Percentiles rank a stretch among this genome's conserved stretches.
Evolutionary conservation across 1,284 basidiomycete species (phyloP).

Genomic region (Inonotus obliquus): DNA sequence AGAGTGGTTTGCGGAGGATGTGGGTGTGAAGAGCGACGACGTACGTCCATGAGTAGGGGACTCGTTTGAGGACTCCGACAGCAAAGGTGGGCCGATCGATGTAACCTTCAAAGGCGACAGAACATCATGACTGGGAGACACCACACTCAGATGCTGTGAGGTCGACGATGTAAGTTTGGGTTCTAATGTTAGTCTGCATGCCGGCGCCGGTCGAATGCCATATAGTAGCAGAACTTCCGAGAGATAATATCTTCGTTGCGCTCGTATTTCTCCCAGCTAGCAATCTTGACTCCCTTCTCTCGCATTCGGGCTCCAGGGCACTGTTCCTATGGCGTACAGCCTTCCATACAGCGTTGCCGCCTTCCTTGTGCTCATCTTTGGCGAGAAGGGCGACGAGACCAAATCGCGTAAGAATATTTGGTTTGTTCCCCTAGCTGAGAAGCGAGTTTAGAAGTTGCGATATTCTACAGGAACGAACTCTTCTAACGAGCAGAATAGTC

Average conservation of each 20-base stretch:
- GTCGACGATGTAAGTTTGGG: neutral
- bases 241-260: constrained; percentile 55
- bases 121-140: neutral
- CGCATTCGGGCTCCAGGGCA: constrained; percentile 54
- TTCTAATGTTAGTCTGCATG: neutral
- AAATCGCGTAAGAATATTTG: constrained; percentile 29
- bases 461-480: constrained; percentile 87
- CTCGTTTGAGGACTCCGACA: neutral
- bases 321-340: constrained; percentile 66
- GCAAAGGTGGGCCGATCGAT: neutral
- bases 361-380: constrained; percentile 30
- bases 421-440: constrained; percentile 37
- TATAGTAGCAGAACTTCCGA: constrained; percentile 28
- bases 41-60: neutral
- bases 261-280: constrained; percentile 44
- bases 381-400: constrained; percentile 34
- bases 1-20: constrained; percentile 7
- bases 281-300: constrained; percentile 70
- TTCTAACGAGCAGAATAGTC: constrained; percentile 69
- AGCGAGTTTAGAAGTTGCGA: constrained; percentile 74
- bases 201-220: constrained; percentile 1
- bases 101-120: neutral
- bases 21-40: constrained; percentile 15
- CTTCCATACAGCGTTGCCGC: constrained; percentile 73
- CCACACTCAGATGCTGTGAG: neutral